Percentiles rank a stretch among this genome's conserved stretches.
These are phyloP conservation scores for Tuber brumale DNA, from an alignment of 495 filamentous ascomycete species.

Conservation along the genomic window DNA sequence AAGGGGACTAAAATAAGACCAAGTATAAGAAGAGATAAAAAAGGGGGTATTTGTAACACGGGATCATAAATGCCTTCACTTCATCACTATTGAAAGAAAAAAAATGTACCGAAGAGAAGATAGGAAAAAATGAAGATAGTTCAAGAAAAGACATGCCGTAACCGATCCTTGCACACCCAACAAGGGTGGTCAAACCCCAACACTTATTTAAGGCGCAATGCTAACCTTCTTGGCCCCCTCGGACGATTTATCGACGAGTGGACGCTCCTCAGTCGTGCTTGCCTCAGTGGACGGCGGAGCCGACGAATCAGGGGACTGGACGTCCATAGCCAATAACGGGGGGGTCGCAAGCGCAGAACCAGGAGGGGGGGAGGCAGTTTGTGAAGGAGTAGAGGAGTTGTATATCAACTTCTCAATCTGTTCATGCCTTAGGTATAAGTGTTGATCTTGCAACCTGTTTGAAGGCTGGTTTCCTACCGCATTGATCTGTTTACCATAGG, in stretches of 20 bases:
- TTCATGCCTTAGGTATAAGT: constrained; percentile 17
- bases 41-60: constrained; percentile 35
- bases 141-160: constrained; percentile 17
- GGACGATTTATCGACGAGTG: constrained; percentile 14
- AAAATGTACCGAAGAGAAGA: constrained; percentile 37
- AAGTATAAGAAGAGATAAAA: constrained; percentile 22
- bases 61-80: constrained; percentile 38
- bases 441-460: constrained; percentile 2
- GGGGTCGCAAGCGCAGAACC: constrained; percentile 46
- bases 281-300: constrained; percentile 47
- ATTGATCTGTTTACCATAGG: constrained; percentile 71
- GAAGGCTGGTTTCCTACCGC: constrained; percentile 33
- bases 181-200: not conserved
- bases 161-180: constrained; percentile 4
- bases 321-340: constrained; percentile 46
- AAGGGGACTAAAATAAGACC: constrained; percentile 6
- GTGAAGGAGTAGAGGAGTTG: constrained; percentile 40
- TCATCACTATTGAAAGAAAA: constrained; percentile 24
- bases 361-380: constrained; percentile 42
- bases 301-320: constrained; percentile 49
- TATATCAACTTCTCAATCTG: constrained; percentile 44
- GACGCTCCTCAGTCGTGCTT: constrained; percentile 45
- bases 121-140: constrained; percentile 28
- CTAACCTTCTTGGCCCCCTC: constrained; percentile 18
- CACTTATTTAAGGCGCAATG: constrained; percentile 23